These are phyloP conservation scores for Nasturtium officinale DNA, from an alignment of 345 rosid genomes.

Conservation along the genomic window DNA sequence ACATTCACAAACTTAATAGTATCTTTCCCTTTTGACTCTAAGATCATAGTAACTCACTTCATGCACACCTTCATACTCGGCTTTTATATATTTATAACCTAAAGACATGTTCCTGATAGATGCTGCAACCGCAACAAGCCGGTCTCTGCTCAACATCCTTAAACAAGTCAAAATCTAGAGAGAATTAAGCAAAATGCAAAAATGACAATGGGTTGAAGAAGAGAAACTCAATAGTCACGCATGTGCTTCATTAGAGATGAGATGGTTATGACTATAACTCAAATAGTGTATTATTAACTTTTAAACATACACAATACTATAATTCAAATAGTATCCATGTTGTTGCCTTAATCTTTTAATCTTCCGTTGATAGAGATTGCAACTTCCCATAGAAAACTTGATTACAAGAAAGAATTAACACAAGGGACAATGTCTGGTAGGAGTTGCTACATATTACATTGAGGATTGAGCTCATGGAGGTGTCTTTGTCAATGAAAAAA, in stretches of 20 bases:
- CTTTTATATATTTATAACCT: background rate
- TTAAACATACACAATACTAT: too few relatives aligned
- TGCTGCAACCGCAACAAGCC: background rate
- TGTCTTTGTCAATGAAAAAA: conserved; percentile 22
- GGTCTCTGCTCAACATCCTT: background rate
- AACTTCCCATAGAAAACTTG: background rate
- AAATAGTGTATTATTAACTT: too few relatives aligned
- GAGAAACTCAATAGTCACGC: background rate
- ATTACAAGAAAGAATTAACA: conserved; percentile 10
- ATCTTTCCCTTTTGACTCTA: background rate
- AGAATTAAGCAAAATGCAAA: background rate
- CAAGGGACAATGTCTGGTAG: conserved; percentile 6
- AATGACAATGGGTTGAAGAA: background rate
- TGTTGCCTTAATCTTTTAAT: background rate
- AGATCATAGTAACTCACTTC: background rate
- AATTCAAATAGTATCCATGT: background rate
- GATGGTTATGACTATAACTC: background rate
- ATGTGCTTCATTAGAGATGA: background rate
- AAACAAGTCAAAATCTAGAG: background rate
- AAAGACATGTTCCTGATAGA: background rate
- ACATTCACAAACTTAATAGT: background rate
- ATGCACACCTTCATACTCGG: conserved; percentile 1
- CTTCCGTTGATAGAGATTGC: background rate
- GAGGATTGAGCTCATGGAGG: conserved; percentile 23
- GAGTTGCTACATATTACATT: conserved; percentile 19